Base-by-base conservation (phyloP, 345 rosid species). In the Geranium brycei region DNA sequence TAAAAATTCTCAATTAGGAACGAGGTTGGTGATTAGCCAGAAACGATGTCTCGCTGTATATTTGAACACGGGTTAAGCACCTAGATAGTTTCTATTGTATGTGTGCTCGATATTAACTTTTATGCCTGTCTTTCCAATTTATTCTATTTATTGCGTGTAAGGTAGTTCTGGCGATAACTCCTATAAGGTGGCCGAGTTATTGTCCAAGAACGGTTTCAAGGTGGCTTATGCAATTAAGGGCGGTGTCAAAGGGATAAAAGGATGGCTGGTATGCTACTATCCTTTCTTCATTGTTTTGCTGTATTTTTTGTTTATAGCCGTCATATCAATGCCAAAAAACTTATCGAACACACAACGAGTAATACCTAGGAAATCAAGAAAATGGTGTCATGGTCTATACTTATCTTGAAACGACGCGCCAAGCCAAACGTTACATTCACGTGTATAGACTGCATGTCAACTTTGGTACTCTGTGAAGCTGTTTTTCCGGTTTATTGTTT, bases 81-180 rank as follows among this genome's bases (percentile, higher is more conserved):
- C 28, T 23, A 23, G 28, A 23, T 23, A 23, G 28, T 23, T 23
- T 23, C 28, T 23, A 23, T 23, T 23, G 28, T 23, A 23, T 23
- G 28, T 23, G 28, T 23, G 28, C 28, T 23, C 2, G 28, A 1
- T 23, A 23, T 23, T 23, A 23, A 23, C 28, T 16, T 59, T 4
- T 62, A n/a, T 58, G 31, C 31, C 41, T 59, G 19, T 61, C 12
- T 38, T 55, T 57, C 19, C 68, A 64, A 61, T 65, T 32, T 61
- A 53, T 69, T 38, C 5, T 69, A 53, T 30, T 40, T 73, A 66
- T 70, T 77, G 66, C 72, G 87, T 69, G 82, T 63, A 89, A 89
- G 98, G 96, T 79, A 91, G 98, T 85, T 83, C 82, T 78, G 98
- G 89, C 80, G 96, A 87, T 69, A 78, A 81, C 81, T 89, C 96